Percentiles rank a stretch among this genome's conserved stretches.
Conservation (phyloP, 2,329 filamentous ascomycete species). For the Rhinocladiella similis region DNA sequence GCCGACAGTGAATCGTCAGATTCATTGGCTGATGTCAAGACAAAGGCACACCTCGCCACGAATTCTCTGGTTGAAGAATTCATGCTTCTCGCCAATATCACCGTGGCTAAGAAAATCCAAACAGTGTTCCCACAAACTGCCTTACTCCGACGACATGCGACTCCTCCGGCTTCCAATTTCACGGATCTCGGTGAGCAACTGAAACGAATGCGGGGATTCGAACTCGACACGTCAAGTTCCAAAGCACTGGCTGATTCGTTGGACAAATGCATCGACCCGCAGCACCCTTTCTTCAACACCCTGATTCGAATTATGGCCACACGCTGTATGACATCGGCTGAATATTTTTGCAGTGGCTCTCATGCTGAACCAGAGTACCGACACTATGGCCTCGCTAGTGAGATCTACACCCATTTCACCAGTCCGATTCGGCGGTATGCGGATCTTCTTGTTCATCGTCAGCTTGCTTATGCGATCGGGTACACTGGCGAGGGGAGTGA, state of each 20-base stretch:
- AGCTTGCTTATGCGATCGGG: slow-evolving; percentile 91
- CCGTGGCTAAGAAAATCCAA: slow-evolving; percentile 87
- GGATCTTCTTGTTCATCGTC: slow-evolving; percentile 90
- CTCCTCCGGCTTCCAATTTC: slow-evolving; percentile 94
- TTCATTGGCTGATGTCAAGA: slow-evolving; percentile 86
- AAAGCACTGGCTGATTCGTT: slow-evolving; percentile 92
- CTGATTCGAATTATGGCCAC: slow-evolving; percentile 96
- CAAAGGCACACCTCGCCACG: slow-evolving; percentile 88
- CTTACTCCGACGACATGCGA: slow-evolving; percentile 84
- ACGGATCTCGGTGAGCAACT: slow-evolving; percentile 91
- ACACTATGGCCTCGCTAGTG: slow-evolving; percentile 92
- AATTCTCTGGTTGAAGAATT: slow-evolving; percentile 99
- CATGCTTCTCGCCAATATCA: slow-evolving; percentile 97
- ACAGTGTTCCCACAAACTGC: slow-evolving; percentile 92
- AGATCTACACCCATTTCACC: slow-evolving; percentile 99
- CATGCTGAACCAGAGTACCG: slow-evolving; percentile 92
- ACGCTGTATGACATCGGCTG: slow-evolving; percentile 97
- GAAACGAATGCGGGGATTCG: slow-evolving; percentile 78
- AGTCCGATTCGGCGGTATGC: slow-evolving; percentile 96
- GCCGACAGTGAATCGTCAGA: slow-evolving; percentile 86
- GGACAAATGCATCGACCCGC: slow-evolving; percentile 75
- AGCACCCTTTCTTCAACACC: slow-evolving; percentile 96
- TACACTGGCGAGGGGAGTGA: slow-evolving; percentile 64
- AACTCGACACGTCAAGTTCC: slow-evolving; percentile 80
- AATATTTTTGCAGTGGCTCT: slow-evolving; percentile 95